A percentile compares a stretch with the other conserved stretches of the same genome.
These are phyloP conservation scores for Grosmannia huntii DNA, from an alignment of 2,329 filamentous ascomycete genomes.

Conservation along the genomic window DNA sequence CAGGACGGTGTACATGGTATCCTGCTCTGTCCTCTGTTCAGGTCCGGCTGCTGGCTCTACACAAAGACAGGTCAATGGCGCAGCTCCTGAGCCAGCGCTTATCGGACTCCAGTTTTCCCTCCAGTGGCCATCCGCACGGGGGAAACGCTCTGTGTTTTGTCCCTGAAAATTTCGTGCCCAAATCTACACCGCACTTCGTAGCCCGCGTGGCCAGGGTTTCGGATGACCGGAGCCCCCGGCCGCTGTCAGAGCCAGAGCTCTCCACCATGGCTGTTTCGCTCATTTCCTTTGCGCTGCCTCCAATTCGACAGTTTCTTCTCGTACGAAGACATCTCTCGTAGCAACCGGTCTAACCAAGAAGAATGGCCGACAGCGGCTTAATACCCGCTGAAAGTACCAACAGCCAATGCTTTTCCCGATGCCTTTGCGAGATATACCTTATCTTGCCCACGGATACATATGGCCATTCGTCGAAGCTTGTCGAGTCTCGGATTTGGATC, in stretches of 20 bases:
- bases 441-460: too few species aligned
- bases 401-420: too few species aligned
- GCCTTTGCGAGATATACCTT: too few species aligned
- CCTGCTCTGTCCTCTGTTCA: too few species aligned
- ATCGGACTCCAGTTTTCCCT: background rate
- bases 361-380: background rate
- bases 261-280: background rate
- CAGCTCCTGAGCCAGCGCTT: background rate
- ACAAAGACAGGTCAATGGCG: too few species aligned
- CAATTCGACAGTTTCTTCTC: background rate
- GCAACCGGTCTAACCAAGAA: too few species aligned
- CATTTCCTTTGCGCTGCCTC: background rate
- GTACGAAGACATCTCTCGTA: background rate
- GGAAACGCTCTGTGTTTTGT: background rate
- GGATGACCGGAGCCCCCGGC: constrained; percentile 1
- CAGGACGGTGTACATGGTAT: too few species aligned
- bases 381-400: too few species aligned
- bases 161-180: background rate
- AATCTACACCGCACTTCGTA: background rate
- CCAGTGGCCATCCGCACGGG: background rate
- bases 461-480: too few species aligned
- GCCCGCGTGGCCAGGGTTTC: background rate
- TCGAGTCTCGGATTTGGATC: too few species aligned
- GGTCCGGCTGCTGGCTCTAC: too few species aligned
- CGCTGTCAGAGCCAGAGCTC: background rate